Percentiles rank a stretch among this genome's conserved stretches.
phyloP scores from a whole-genome alignment of 192 early-diverging fungal species.

The Gaertneriomyces semiglobifer region DNA sequence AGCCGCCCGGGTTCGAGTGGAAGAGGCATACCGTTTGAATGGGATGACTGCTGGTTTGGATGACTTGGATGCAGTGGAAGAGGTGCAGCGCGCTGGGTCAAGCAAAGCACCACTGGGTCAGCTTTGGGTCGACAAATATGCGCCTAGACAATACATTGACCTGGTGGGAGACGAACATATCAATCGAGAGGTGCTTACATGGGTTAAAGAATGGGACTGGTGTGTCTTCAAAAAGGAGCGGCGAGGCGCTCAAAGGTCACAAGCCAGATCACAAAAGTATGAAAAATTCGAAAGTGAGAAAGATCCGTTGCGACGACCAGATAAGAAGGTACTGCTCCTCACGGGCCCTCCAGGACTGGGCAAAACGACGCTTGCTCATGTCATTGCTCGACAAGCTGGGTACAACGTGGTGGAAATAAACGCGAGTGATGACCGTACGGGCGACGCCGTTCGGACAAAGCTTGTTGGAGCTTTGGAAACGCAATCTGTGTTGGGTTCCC shows the following conservation, averaged over 20 bases:
- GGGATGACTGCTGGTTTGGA: background rate
- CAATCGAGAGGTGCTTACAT: constrained; percentile 83
- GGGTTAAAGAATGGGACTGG: constrained; percentile 96
- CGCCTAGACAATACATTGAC: constrained; percentile 75
- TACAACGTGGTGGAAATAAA: constrained; percentile 93
- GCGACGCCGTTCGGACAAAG: constrained; percentile 62
- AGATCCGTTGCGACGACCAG: constrained; percentile 56
- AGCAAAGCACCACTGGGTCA: constrained; percentile 8
- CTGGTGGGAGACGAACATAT: constrained; percentile 84
- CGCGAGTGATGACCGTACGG: constrained; percentile 95
- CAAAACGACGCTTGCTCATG: constrained; percentile 96
- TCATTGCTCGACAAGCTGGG: constrained; percentile 83
- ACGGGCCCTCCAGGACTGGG: constrained; percentile 91
- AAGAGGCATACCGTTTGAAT: background rate
- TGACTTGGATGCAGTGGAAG: background rate
- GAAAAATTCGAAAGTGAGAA: constrained; percentile 10
- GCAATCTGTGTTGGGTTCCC: constrained; percentile 60
- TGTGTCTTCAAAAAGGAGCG: constrained; percentile 71
- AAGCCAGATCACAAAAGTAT: background rate
- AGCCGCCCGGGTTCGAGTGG: constrained; percentile 2
- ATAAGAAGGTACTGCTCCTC: constrained; percentile 71
- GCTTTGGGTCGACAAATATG: constrained; percentile 92
- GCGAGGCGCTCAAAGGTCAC: background rate
- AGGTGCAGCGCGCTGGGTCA: background rate
- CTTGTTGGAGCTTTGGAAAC: constrained; percentile 75